Conservation (phyloP, 257 asterid genomes). For the Solanum sejunctum region DNA sequence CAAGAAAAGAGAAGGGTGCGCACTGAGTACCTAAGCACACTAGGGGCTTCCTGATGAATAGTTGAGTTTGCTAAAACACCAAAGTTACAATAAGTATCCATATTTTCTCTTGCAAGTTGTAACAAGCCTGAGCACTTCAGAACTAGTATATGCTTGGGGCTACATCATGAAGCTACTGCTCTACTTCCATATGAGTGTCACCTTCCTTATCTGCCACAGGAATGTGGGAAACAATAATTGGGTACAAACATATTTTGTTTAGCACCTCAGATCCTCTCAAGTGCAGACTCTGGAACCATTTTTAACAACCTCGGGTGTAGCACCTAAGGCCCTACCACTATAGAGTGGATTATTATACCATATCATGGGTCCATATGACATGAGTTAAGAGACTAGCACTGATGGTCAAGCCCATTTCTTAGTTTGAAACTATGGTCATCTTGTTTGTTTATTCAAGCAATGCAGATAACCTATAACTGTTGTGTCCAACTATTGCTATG, state of each 20-base stretch:
- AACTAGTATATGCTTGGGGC: background rate
- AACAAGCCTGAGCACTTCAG: background rate
- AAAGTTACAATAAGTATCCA: background rate
- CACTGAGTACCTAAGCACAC: background rate
- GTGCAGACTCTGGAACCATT: background rate
- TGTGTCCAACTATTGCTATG: background rate
- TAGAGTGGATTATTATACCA: background rate
- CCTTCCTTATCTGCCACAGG: background rate
- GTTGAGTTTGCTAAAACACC: background rate
- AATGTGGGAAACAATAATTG: background rate
- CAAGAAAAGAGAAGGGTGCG: background rate
- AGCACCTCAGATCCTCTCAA: background rate
- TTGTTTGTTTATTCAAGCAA: background rate
- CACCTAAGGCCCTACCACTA: slow-evolving; percentile 7
- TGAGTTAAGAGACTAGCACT: background rate
- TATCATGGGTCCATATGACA: background rate
- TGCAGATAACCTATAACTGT: background rate
- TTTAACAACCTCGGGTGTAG: background rate
- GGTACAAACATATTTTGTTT: background rate
- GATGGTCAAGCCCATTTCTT: background rate
- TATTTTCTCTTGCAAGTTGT: background rate
- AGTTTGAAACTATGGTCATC: background rate
- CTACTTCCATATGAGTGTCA: background rate
- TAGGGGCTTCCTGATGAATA: background rate
- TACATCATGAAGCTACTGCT: background rate